Evolutionary conservation across 345 rosid genomes (phyloP), one percentile per base, ranked within the genome.

Genomic region (Citrus glauca): DNA sequence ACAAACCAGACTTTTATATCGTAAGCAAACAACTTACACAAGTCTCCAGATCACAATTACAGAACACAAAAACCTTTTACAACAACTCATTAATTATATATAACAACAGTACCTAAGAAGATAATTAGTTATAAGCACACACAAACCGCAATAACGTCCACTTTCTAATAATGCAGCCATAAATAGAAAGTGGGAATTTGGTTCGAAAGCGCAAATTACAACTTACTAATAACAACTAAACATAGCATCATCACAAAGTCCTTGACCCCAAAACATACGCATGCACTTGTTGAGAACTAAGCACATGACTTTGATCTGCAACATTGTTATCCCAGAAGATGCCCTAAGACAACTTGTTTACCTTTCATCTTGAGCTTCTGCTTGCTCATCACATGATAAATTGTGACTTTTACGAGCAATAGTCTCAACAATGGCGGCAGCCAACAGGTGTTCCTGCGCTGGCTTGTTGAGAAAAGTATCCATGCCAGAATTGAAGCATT

Each of bases 381-480:
- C 71, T 11, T 53, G 57, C 1, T 53, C 50, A 17, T 19, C 55
- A n/a, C 19, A 7, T 38, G 53, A 10, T 24, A 40, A 16, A 14
- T 19, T 65, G 69, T 1, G 37, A 33, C 69, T 37, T 17, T 35
- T 61, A 76, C 75, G 78, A 6, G 95, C 90, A 64, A 95, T 89
- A 6, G 42, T 20, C 24, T 90, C 84, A 50, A 93, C 88, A 42
- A 95, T 93, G 83, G 97, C 91, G 62, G 97, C 91, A 22, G 90
- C 93, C 98, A 95, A 91, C 4, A 91, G 90, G 84, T 90, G 90
- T 78, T 90, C 82, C 68, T 91, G 90, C 45, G 90, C 92, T 13
- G 98, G 98, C 79, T 95, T 95, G 16, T 97, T 93, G 37, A 95
- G 84, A 82, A 91, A 95, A 32, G 94, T 98, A 71, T 94, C 95